Evolutionary conservation across 305 asterid species (phyloP).

Genomic region (Solanum hybrid): DNA sequence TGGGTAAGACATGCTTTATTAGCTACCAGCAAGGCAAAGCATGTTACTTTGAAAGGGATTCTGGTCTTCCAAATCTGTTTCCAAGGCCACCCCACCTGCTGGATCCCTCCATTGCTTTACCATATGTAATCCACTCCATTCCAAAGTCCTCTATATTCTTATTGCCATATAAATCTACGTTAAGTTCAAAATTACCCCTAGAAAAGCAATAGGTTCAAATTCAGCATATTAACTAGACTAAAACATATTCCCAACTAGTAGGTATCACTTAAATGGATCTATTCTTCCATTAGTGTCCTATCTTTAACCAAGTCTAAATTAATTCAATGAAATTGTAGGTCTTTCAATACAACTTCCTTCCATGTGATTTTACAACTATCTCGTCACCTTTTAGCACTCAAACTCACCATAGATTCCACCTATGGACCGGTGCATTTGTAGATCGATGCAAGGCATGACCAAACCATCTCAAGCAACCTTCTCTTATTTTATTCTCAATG

Average conservation of each 20-base stretch:
- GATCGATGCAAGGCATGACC: not conserved
- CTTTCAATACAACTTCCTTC: not conserved
- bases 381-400: not conserved
- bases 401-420: not conserved
- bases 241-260: not conserved
- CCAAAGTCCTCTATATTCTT: not conserved
- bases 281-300: not conserved
- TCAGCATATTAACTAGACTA: not conserved
- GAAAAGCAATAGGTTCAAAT: not conserved
- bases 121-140: not conserved
- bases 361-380: not conserved
- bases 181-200: not conserved
- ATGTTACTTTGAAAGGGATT: not conserved
- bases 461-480: not conserved
- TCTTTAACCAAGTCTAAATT: not conserved
- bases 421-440: not conserved
- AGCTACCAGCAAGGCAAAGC: not conserved
- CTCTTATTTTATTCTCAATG: not conserved
- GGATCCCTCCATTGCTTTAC: not conserved
- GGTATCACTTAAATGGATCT: not conserved
- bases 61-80: not conserved
- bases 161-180: not conserved
- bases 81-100: not conserved
- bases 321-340: not conserved
- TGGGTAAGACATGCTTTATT: not conserved